Evolutionary conservation across 768 basidiomycete genomes (phyloP).

Genomic region (Leccinum subgranulosum): DNA sequence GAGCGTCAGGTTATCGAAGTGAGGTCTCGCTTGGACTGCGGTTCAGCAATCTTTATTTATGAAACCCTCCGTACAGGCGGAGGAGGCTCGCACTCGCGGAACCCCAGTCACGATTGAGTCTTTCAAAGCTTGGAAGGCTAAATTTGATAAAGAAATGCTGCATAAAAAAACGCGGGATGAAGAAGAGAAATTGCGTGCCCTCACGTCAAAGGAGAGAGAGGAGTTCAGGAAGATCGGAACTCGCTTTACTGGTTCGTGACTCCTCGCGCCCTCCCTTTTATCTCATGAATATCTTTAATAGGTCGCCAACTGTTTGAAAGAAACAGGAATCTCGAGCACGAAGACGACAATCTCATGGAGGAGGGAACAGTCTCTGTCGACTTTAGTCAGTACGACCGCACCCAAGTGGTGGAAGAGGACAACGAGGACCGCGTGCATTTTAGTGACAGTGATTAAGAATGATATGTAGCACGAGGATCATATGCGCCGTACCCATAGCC

Average conservation of each 20-base stretch:
- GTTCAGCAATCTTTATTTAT: background rate
- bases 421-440: constrained; percentile 68
- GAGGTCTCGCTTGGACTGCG: constrained; percentile 10
- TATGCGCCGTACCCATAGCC: constrained; percentile 7
- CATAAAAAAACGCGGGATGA: constrained; percentile 64
- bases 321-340: constrained; percentile 61
- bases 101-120: constrained; percentile 85
- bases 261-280: background rate
- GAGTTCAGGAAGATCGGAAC: constrained; percentile 65
- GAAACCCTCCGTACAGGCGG: constrained; percentile 52
- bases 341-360: constrained; percentile 79
- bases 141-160: constrained; percentile 70
- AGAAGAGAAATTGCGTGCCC: constrained; percentile 67
- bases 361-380: constrained; percentile 88
- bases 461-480: constrained; percentile 5
- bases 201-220: constrained; percentile 81
- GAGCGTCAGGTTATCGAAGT: constrained; percentile 79
- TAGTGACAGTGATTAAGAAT: constrained; percentile 79
- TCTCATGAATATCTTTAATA: constrained; percentile 31
- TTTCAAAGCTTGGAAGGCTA: constrained; percentile 78
- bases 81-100: constrained; percentile 83
- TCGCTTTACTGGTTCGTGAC: constrained; percentile 63
- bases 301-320: constrained; percentile 93
- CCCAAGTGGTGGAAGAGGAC: constrained; percentile 40
- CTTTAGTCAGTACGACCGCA: constrained; percentile 82